Base-by-base conservation (phyloP, 2,329 filamentous ascomycete genomes). In the Colletotrichum lindemuthianum region DNA sequence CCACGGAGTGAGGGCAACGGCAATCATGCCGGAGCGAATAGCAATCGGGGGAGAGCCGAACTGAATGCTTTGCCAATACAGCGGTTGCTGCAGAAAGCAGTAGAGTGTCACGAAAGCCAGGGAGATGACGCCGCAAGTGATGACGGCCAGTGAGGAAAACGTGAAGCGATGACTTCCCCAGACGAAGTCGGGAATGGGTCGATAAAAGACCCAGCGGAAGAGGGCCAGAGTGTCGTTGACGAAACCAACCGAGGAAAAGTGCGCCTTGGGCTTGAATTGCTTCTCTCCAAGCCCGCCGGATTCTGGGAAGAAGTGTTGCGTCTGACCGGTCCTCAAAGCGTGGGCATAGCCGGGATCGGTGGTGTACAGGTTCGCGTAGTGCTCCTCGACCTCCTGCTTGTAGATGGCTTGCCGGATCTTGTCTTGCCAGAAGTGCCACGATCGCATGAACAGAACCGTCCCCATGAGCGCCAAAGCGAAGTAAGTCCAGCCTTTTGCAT, bases 371-470 rank as follows among this genome's bases (percentile, higher is more conserved):
- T 82, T 75, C 63, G 75, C 85, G 74, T 87, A 89, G 71, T 90
- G 85, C 71, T 89, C 84, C 72, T 92, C 84, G 71, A 92, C 84
- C 74, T 92, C 88, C 73, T 96, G 90, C 79, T 96, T 95, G 80
- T 96, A 92, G 65, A 96, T 87, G 67, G 93, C 94, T 70, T 94
- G 92, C 69, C 94, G 88, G 69, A 97, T 92, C 80, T 96, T 96
- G 81, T 97, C 94, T 71, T 94, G 93, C 90, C 93, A 97, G 70
- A 91, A 89, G 77, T 97, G 91, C 83, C 94, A 97, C 73, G 92
- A 84, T 69, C 93, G 88, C 73, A 95, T 82, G 10, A 90, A 72
- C 10, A 91, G 79, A 5, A 94, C 88, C 58, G 87, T 72, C 34
- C 86, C 84, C 68, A 94, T 84, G 65, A 97, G 76, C 54, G 89